These are phyloP conservation scores for Trametes maxima DNA, from an alignment of 768 basidiomycete genomes.

Conservation along the genomic window DNA sequence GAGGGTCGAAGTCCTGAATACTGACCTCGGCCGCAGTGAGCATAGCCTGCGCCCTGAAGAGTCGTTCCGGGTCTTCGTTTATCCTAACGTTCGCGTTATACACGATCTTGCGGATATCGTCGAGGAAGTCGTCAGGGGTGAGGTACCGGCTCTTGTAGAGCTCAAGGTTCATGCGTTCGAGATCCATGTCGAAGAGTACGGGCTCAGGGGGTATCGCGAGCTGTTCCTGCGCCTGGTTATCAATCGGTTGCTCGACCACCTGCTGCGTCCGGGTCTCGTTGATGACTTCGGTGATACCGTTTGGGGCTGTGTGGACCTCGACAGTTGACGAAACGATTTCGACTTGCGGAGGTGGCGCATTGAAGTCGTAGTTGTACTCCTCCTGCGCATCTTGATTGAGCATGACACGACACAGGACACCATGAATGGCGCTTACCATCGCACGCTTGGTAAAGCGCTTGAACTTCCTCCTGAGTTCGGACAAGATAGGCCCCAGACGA, in stretches of 20 bases:
- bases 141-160: conserved; percentile 86
- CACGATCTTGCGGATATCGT: conserved; percentile 79
- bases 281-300: conserved; percentile 48
- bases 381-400: conserved; percentile 48
- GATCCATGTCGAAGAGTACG: conserved; percentile 80
- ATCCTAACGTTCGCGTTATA: conserved; percentile 65
- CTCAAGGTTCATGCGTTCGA: conserved; percentile 87
- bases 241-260: conserved; percentile 23
- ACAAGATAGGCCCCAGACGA: conserved; percentile 86
- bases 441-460: conserved; percentile 86
- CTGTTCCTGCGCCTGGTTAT: conserved; percentile 43
- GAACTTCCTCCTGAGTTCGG: conserved; percentile 89
- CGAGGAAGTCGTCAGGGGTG: conserved; percentile 85
- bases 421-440: conserved; percentile 50
- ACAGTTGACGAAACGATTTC: conserved; percentile 42
- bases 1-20: conserved; percentile 81
- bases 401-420: not conserved
- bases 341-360: conserved; percentile 33
- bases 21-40: conserved; percentile 83
- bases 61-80: conserved; percentile 69
- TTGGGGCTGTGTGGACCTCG: conserved; percentile 41
- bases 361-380: conserved; percentile 64
- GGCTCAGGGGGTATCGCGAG: conserved; percentile 44
- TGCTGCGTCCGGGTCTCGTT: conserved; percentile 35
- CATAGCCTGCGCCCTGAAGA: conserved; percentile 88